Evolutionary conservation across 2,329 filamentous ascomycete genomes (phyloP).

Genomic region (Aspergillus hortae): DNA sequence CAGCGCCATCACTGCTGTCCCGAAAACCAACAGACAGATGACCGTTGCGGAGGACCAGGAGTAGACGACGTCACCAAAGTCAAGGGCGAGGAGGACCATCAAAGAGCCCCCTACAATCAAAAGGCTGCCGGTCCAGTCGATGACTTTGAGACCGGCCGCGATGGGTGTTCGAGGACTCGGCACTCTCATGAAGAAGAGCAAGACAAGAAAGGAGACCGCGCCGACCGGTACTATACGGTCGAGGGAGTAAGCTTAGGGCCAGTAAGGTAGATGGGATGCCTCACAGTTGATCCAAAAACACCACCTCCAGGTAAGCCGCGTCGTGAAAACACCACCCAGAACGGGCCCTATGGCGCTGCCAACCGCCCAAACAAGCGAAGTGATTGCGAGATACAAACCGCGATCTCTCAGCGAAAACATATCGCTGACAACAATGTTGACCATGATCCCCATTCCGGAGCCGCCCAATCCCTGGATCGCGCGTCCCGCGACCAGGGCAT

Average conservation of each 20-base stretch:
- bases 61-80: conserved; percentile 51
- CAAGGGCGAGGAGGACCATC: conserved; percentile 51
- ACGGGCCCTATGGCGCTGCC: conserved; percentile 53
- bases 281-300: conserved; percentile 53
- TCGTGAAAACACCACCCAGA: conserved; percentile 48
- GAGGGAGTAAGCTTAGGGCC: neutral
- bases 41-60: conserved; percentile 53
- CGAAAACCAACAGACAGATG: conserved; percentile 52
- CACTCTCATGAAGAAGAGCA: conserved; percentile 51
- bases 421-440: conserved; percentile 53
- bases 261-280: neutral
- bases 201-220: conserved; percentile 46
- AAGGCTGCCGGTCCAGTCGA: conserved; percentile 53
- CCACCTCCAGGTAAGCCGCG: conserved; percentile 47
- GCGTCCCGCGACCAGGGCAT: conserved; percentile 52
- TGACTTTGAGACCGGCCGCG: conserved; percentile 44
- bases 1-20: conserved; percentile 14
- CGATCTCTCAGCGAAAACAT: conserved; percentile 49
- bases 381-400: conserved; percentile 49
- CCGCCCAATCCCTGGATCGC: conserved; percentile 53
- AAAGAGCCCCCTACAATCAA: conserved; percentile 48
- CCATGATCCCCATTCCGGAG: conserved; percentile 50
- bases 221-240: conserved; percentile 37
- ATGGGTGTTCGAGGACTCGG: conserved; percentile 53
- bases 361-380: conserved; percentile 52